Conservation (phyloP, 169 alveolate species). For the Cystoisospora suis region DNA sequence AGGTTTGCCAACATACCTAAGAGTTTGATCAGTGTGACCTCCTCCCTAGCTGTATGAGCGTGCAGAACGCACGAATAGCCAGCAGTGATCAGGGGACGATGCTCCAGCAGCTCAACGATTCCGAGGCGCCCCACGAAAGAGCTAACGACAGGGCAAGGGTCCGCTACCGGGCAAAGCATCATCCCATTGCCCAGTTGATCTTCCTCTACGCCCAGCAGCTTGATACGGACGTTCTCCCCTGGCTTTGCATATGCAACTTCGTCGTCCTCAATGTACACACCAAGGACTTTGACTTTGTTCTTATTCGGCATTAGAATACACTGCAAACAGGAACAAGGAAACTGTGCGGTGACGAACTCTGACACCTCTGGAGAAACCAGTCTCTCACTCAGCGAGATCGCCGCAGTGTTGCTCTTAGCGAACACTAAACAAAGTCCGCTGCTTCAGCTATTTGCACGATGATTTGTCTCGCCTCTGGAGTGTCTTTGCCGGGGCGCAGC, state of each 20-base stretch:
- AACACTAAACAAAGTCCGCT: no score
- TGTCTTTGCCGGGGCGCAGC: no score
- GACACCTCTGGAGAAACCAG: no score
- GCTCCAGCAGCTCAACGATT: slow-evolving; percentile 91
- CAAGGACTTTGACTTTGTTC: slow-evolving; percentile 82
- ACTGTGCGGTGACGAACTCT: no score
- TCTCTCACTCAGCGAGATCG: no score
- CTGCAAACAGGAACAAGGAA: slow-evolving; percentile 65
- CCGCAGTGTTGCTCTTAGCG: no score
- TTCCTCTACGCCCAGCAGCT: slow-evolving; percentile 90
- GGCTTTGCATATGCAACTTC: slow-evolving; percentile 89
- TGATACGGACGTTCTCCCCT: slow-evolving; percentile 91
- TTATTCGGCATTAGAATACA: slow-evolving; percentile 89
- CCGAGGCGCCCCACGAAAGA: slow-evolving; percentile 90
- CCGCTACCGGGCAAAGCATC: slow-evolving; percentile 90
- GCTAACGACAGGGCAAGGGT: slow-evolving; percentile 90
- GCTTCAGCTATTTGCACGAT: no score
- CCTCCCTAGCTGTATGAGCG: slow-evolving; percentile 83
- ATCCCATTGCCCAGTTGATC: slow-evolving; percentile 94
- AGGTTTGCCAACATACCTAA: slow-evolving; percentile 50
- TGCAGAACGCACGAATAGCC: slow-evolving; percentile 94
- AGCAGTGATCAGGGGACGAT: slow-evolving; percentile 91
- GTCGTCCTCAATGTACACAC: slow-evolving; percentile 86
- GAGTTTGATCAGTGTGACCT: slow-evolving; percentile 69
- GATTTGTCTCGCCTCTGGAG: no score